Evolutionary conservation across 2,329 filamentous ascomycete species (phyloP).

Genomic region (Chrysoporthe cubensis): DNA sequence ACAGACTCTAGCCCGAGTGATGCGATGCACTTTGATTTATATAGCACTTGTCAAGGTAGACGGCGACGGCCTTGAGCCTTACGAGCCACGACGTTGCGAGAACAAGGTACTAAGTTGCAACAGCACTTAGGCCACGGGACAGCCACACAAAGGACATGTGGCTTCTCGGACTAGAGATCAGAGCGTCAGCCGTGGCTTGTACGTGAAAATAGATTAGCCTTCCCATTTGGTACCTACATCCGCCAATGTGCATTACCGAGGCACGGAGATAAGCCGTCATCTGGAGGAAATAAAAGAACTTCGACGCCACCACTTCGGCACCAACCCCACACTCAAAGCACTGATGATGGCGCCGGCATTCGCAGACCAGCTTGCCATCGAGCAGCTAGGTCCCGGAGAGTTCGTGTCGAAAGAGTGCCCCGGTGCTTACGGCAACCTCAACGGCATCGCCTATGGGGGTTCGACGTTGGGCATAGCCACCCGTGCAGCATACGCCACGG

Average conservation of each 20-base stretch:
- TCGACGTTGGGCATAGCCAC: conserved; percentile 46
- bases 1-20: too few relatives aligned
- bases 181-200: not conserved
- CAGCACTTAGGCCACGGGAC: too few relatives aligned
- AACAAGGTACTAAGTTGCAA: too few relatives aligned
- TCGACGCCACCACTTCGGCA: not conserved
- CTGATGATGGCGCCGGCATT: conserved; percentile 13
- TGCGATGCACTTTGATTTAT: too few relatives aligned
- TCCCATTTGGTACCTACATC: too few relatives aligned
- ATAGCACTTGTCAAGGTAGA: too few relatives aligned
- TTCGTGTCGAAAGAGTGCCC: conserved; percentile 22
- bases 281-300: not conserved
- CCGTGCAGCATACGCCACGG: conserved; percentile 45
- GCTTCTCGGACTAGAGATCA: not conserved
- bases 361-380: conserved; percentile 22
- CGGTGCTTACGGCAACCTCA: conserved; percentile 10
- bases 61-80: too few relatives aligned
- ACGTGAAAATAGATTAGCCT: too few relatives aligned
- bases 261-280: not conserved
- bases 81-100: too few relatives aligned
- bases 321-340: not conserved
- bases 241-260: not conserved
- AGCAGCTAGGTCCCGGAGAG: conserved; percentile 18
- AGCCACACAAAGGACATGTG: not conserved
- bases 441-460: conserved; percentile 48